Evolutionary conservation across 2,329 filamentous ascomycete genomes (phyloP), one percentile per base, ranked within the genome.

Genomic region (Colletotrichum lentis): DNA sequence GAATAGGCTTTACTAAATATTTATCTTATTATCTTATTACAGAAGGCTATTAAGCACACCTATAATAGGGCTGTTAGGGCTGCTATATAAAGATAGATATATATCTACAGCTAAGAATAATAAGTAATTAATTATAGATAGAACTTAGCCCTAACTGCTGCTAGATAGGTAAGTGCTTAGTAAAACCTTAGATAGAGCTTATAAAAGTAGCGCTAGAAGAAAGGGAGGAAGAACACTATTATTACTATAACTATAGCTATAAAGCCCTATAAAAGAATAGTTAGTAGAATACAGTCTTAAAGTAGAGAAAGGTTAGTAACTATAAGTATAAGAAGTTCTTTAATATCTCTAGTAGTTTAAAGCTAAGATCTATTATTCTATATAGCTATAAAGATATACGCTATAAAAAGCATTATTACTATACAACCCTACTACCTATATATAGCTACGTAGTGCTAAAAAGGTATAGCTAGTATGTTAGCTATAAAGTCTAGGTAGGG

Each of bases 401-500:
- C 39, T 8, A 2, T 2, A 3, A 61, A 18, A 22, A 54, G 49
- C 5, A 61, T 61, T 2, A 2, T 10, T 22, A 7, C 39, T 35
- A 53, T 14, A 8, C 12, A 5, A 35, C 58, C 22, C 2, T 46
- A 5, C 18, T 12, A 61, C 24, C 39, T 61, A 4, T 61, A 5
- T 1, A 61, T 53, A 8, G 24, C 39, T 0, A 5, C 18, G 3
- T 44, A 61, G 5, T 61, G 4, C 5, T n/a, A 7, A 46, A 53
- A 46, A 44, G 14, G 49, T 61, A 54, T 27, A n/a, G 39, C 27
- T 3, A 61, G 18, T 53, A 61, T 61, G 5, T 54, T 2, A 39
- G 18, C 39, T 2, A 5, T 61, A 24, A 61, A 35, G 18, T 61
- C 5, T n/a, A 61, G 6, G 5, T 10, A 61, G 24, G 39, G 35